A percentile compares a stretch with the other conserved stretches of the same genome.
phyloP scores from a whole-genome alignment of 768 basidiomycete genomes.

The Arthromyces matolae region DNA sequence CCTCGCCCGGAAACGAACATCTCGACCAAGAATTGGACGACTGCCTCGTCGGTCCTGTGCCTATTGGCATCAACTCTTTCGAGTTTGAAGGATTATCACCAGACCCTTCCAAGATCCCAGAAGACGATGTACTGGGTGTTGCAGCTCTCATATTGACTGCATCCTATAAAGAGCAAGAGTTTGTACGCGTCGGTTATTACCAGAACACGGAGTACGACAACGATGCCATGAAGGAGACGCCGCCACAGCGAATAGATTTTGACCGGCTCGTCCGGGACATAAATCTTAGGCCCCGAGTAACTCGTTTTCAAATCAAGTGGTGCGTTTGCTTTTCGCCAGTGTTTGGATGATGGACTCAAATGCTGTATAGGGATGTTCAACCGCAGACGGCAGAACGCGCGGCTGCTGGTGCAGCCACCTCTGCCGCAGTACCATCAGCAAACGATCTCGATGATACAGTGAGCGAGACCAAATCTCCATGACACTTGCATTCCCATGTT shows the following conservation, averaged over 20 bases:
- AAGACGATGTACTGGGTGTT: conserved; percentile 90
- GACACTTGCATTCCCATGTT: background rate
- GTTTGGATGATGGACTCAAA: background rate
- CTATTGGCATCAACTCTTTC: conserved; percentile 95
- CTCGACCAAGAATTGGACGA: conserved; percentile 97
- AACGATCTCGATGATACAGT: conserved; percentile 53
- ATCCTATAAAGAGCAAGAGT: conserved; percentile 94
- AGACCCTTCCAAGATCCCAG: conserved; percentile 77
- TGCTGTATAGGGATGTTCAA: conserved; percentile 54
- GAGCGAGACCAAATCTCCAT: conserved; percentile 25
- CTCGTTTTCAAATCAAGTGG: conserved; percentile 89
- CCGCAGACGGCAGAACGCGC: conserved; percentile 43
- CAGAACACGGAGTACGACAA: conserved; percentile 99
- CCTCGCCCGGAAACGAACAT: conserved; percentile 85
- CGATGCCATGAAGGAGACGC: conserved; percentile 80
- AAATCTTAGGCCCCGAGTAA: conserved; percentile 89
- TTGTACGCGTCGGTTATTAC: conserved; percentile 99
- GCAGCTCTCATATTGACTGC: conserved; percentile 96
- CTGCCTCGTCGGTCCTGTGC: conserved; percentile 96
- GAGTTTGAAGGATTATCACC: conserved; percentile 91
- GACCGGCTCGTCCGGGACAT: conserved; percentile 84
- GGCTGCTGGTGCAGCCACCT: conserved; percentile 60
- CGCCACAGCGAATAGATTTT: conserved; percentile 66
- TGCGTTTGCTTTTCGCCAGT: conserved; percentile 27
- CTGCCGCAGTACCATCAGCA: conserved; percentile 72